phyloP scores from a whole-genome alignment of 2,329 filamentous ascomycete species.

The Dendrostoma leiphaemia region DNA sequence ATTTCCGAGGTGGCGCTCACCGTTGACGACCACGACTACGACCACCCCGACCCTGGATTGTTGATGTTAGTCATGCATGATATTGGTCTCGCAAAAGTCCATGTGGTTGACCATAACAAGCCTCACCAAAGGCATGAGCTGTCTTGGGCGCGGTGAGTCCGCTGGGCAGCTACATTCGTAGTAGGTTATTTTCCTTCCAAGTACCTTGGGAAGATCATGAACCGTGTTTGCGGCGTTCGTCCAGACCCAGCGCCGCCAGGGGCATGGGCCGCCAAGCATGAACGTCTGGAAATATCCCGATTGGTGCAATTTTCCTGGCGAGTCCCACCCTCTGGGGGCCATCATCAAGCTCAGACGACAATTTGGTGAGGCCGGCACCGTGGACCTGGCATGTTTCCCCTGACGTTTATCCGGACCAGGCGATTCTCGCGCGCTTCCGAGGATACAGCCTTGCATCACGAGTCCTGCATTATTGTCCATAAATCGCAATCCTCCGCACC shows the following conservation, averaged over 20 bases:
- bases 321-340: conserved; percentile 1
- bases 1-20: conserved; percentile 14
- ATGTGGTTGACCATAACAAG: no score
- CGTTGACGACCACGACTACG: no score
- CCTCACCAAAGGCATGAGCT: no score
- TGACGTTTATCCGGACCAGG: conserved; percentile 9
- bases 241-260: background rate
- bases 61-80: background rate
- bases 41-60: no score
- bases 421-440: conserved; percentile 13
- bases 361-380: conserved; percentile 2
- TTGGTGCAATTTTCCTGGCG: conserved; percentile 15
- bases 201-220: no score
- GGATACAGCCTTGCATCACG: background rate
- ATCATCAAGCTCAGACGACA: conserved; percentile 17
- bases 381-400: conserved; percentile 13
- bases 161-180: no score
- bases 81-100: no score
- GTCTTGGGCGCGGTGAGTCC: no score
- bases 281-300: conserved; percentile 14
- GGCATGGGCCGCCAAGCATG: background rate
- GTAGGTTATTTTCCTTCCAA: no score
- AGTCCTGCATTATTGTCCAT: conserved; percentile 6
- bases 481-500: background rate
- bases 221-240: background rate